These are phyloP conservation scores for Diddensiella transvaalensis DNA, from an alignment of 805 yeast species.

Conservation along the genomic window DNA sequence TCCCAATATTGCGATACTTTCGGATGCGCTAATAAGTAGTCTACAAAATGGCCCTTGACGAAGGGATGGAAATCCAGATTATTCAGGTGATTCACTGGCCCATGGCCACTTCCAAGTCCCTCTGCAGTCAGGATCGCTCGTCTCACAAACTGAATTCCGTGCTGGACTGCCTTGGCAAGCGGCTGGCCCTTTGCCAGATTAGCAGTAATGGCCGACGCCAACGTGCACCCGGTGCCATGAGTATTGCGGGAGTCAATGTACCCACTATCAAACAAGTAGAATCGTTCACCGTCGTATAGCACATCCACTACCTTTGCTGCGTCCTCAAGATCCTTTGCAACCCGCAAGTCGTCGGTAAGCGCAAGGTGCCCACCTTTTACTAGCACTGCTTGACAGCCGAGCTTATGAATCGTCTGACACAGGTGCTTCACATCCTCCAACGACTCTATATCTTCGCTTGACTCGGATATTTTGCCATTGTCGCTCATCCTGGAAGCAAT, in stretches of 20 bases:
- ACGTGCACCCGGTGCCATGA: slow-evolving; percentile 91
- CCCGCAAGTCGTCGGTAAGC: slow-evolving; percentile 18
- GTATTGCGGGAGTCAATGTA: slow-evolving; percentile 50
- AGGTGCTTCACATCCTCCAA: slow-evolving; percentile 41
- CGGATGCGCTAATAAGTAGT: slow-evolving; percentile 55
- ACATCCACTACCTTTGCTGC: slow-evolving; percentile 26
- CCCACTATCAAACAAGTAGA: slow-evolving; percentile 48
- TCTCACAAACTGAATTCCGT: slow-evolving; percentile 64
- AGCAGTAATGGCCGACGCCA: slow-evolving; percentile 76
- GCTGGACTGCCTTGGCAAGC: slow-evolving; percentile 48
- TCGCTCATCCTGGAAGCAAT: not conserved
- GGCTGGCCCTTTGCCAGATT: slow-evolving; percentile 56
- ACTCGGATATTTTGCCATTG: not conserved
- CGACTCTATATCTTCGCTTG: not conserved
- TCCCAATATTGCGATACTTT: slow-evolving; percentile 54
- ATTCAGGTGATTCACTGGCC: slow-evolving; percentile 71
- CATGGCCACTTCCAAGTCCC: slow-evolving; percentile 51
- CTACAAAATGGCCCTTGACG: slow-evolving; percentile 40
- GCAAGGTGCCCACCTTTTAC: slow-evolving; percentile 81
- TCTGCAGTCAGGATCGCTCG: slow-evolving; percentile 52
- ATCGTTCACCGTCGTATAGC: slow-evolving; percentile 36
- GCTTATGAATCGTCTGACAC: slow-evolving; percentile 39
- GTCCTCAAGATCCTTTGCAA: slow-evolving; percentile 1
- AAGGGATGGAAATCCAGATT: slow-evolving; percentile 33
- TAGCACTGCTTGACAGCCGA: slow-evolving; percentile 50